Conservation (phyloP, 2,329 filamentous ascomycete species). For the Chrysoporthe deuterocubensis region DNA sequence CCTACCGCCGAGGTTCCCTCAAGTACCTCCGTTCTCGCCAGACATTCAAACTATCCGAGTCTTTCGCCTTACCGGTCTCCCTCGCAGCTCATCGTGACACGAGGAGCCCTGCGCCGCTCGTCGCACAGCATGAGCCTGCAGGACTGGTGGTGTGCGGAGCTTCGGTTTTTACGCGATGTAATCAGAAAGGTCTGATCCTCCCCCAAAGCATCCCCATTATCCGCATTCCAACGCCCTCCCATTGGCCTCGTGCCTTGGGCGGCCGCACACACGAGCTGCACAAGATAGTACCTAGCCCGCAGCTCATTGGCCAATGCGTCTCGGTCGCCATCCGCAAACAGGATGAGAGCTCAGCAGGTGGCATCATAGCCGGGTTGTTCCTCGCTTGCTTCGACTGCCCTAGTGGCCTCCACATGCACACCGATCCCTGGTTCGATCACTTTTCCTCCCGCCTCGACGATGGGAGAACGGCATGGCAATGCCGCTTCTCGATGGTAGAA, state of each 20-base stretch:
- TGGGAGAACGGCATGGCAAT: constrained; percentile 7
- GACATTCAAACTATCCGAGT: not conserved
- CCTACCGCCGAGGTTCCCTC: not conserved
- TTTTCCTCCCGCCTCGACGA: not conserved
- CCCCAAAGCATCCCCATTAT: not conserved
- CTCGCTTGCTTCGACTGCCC: constrained; percentile 10
- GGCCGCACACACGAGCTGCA: constrained; percentile 5
- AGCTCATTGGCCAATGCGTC: constrained; percentile 21
- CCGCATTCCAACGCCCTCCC: not conserved
- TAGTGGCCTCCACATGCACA: constrained; percentile 11
- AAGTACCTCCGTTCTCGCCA: not conserved
- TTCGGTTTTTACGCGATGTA: constrained; percentile 1
- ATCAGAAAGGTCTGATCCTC: constrained; percentile 2
- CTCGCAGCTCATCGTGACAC: not conserved
- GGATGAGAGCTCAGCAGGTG: constrained; percentile 25
- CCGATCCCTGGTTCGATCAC: constrained; percentile 9
- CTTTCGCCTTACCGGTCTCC: not conserved
- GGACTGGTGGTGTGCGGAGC: not conserved
- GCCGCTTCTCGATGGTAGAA: constrained; percentile 5
- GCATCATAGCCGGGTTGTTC: constrained; percentile 27
- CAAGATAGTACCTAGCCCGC: not conserved
- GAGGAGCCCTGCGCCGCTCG: not conserved
- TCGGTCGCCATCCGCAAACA: constrained; percentile 24
- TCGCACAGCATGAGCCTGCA: not conserved
- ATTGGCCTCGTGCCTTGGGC: not conserved